Base-by-base conservation (phyloP, 108 stramenopile species). In the Schizochytrium sp. region DNA sequence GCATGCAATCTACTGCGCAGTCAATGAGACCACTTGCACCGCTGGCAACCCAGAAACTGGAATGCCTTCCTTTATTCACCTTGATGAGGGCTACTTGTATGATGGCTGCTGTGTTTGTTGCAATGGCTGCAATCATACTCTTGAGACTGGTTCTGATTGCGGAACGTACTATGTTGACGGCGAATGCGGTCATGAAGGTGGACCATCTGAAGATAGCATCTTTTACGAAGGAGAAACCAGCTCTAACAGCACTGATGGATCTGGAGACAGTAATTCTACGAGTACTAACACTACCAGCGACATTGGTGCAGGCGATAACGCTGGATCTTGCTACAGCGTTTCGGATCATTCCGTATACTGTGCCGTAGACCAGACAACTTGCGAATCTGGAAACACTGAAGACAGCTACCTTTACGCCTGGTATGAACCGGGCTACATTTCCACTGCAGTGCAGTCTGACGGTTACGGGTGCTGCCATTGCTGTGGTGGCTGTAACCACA, bases 391-490 rank as follows among this genome's bases (percentile, higher is more conserved):
- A 10, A 83, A 83, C 1, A 69, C 64, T 7, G 64, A 69, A 8
- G 44, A 38, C 64, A 5, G 5, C 42, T 69, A 69, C 64, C 64
- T 10, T 7, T 69, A 28, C 28, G 64, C 19, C 12, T 72, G 53
- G 50, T 89, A 89, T 57, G 72, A 46, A 4, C 72, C 55, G 42
- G 89, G 89, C 53, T 72, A 72, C 56, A 50, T 72, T 4, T 3
- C 17, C 72, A 2, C 64, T 69, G 12, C 64, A 0, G 19, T 38
- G 19, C 28, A 28, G 12, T 10, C 42, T 15, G 64, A 7, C 64
- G 64, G 64, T 44, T 38, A 7, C 4, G 89, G 87, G 7, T 89
- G 89, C 87, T 89, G 89, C 83, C 60, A 61, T 53, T 89, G 89
- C 83, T 40, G 46, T 46, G 38, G 46, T 2, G 46, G 56, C 57